These are phyloP conservation scores for Sarcomyxa edulis DNA, from an alignment of 768 basidiomycete species.

Conservation along the genomic window DNA sequence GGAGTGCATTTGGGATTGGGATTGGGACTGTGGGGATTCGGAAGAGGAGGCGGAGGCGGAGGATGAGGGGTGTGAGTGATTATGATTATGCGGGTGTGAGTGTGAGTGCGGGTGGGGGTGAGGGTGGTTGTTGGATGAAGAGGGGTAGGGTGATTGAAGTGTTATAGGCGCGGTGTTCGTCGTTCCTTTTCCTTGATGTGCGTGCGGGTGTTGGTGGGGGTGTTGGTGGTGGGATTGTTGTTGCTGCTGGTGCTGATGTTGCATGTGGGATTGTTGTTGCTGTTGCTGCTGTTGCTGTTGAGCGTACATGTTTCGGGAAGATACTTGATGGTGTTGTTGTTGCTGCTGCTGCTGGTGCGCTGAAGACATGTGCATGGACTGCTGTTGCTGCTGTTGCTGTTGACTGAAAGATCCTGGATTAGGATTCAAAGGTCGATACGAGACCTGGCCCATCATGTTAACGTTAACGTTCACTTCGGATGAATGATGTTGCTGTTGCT, in stretches of 20 bases:
- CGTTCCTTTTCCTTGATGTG: constrained; percentile 21
- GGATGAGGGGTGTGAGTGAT: no score
- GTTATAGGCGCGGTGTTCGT: constrained; percentile 35
- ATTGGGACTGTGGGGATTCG: no score
- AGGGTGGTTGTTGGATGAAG: constrained; percentile 61
- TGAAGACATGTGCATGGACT: constrained; percentile 17
- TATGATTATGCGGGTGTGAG: constrained; percentile 70
- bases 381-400: constrained; percentile 11
- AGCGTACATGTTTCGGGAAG: constrained; percentile 14
- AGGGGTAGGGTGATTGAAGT: constrained; percentile 54
- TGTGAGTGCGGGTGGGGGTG: constrained; percentile 80
- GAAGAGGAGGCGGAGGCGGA: no score
- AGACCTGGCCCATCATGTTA: constrained; percentile 7
- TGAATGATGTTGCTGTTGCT: no score
- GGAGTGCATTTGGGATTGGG: no score
- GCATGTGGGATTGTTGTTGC: constrained; percentile 12
- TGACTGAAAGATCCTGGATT: constrained; percentile 19
- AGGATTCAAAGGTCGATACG: constrained; percentile 9
- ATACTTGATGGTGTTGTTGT: constrained; percentile 9
- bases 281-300: constrained; percentile 15
- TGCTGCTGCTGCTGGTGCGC: constrained; percentile 18
- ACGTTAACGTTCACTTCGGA: no score
- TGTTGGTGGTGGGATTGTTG: constrained; percentile 10
- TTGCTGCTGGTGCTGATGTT: constrained; percentile 8
- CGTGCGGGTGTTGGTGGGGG: constrained; percentile 17